These are phyloP conservation scores for Verticillium klebahnii DNA, from an alignment of 2,329 filamentous ascomycete genomes.

Conservation along the genomic window DNA sequence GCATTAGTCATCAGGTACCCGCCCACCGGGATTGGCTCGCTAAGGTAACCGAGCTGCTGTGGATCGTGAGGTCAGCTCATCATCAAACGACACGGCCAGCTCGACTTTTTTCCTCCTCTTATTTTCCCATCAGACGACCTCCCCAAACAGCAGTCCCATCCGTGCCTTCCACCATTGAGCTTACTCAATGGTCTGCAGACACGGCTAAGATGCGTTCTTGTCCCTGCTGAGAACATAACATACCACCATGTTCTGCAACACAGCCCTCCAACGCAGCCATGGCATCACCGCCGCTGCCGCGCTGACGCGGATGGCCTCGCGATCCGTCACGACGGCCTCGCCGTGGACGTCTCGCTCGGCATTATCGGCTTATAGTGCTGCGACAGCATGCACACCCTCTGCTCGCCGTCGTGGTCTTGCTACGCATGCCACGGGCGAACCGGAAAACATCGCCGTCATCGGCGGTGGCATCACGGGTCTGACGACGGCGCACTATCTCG, in stretches of 20 bases:
- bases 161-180: not conserved
- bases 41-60: not conserved
- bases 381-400: not conserved
- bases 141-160: not conserved
- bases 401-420: not conserved
- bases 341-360: not conserved
- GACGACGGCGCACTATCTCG: slow-evolving; percentile 71
- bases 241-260: not conserved
- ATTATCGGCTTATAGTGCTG: not conserved
- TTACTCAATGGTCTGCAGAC: not conserved
- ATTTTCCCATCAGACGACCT: not conserved
- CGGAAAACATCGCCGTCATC: slow-evolving; percentile 57
- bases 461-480: slow-evolving; percentile 84
- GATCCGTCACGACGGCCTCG: not conserved
- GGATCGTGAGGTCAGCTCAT: not conserved
- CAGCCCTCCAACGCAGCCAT: not conserved
- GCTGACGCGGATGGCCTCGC: not conserved
- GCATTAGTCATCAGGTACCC: not conserved
- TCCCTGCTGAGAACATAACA: not conserved
- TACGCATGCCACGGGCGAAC: slow-evolving; percentile 3
- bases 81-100: not conserved
- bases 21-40: not conserved
- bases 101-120: not conserved
- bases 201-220: not conserved
- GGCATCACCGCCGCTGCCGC: not conserved